These are phyloP conservation scores for Alternaria metachromatica DNA, from an alignment of 2,329 filamentous ascomycete species.

Conservation along the genomic window DNA sequence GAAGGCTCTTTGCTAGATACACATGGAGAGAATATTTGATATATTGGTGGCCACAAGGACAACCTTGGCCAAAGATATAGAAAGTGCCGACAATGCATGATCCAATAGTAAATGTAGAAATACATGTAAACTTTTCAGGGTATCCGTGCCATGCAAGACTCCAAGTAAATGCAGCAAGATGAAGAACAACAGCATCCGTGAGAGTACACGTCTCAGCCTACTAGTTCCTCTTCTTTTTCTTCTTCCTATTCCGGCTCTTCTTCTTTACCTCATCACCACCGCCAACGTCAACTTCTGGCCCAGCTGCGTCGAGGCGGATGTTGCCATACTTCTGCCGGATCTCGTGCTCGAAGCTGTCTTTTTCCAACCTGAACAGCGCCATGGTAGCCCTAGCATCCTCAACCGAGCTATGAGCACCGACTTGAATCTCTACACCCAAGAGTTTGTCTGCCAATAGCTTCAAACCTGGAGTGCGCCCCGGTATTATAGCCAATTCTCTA, in stretches of 20 bases:
- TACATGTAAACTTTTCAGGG: constrained; percentile 19
- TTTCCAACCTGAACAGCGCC: constrained; percentile 83
- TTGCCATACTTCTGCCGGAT: constrained; percentile 68
- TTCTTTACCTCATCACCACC: constrained; percentile 33
- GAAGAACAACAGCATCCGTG: neutral
- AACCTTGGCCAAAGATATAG: neutral
- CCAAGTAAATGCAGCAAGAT: constrained; percentile 22
- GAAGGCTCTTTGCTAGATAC: neutral
- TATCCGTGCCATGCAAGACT: constrained; percentile 26
- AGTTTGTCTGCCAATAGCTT: constrained; percentile 64
- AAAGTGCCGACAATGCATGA: neutral
- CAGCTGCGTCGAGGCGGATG: constrained; percentile 29
- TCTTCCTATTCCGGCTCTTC: constrained; percentile 47
- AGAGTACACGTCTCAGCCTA: neutral
- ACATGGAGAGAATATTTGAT: neutral
- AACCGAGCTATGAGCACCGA: constrained; percentile 66
- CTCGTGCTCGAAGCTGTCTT: constrained; percentile 84
- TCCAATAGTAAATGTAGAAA: neutral
- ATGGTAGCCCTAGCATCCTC: constrained; percentile 89
- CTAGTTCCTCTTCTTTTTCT: constrained; percentile 46
- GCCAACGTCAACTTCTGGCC: constrained; percentile 27
- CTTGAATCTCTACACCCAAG: constrained; percentile 66
- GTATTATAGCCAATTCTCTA: constrained; percentile 65
- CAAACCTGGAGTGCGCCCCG: constrained; percentile 72
- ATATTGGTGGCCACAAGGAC: neutral